phyloP scores from a whole-genome alignment of 495 filamentous ascomycete genomes.

The Aspergillus biplanus region DNA sequence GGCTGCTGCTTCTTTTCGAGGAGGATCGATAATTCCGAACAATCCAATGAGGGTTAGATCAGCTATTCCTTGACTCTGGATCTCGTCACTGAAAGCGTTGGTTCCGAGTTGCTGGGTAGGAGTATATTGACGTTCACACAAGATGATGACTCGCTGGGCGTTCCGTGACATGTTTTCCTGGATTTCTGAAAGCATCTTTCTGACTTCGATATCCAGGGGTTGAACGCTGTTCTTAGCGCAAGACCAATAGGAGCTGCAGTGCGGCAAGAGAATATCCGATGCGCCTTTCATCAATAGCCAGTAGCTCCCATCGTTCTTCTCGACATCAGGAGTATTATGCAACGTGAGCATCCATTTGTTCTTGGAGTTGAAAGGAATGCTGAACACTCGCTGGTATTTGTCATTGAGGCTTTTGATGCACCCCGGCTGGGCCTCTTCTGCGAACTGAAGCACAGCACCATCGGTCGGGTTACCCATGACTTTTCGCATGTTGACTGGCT shows the following conservation, averaged over 20 bases:
- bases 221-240: slow-evolving; percentile 35
- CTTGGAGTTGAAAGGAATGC: slow-evolving; percentile 73
- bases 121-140: slow-evolving; percentile 46
- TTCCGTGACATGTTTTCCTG: slow-evolving; percentile 48
- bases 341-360: slow-evolving; percentile 65
- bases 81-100: slow-evolving; percentile 50
- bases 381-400: neutral
- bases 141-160: slow-evolving; percentile 56
- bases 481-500: slow-evolving; percentile 57
- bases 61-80: slow-evolving; percentile 36
- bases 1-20: slow-evolving; percentile 62
- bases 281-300: slow-evolving; percentile 54
- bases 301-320: slow-evolving; percentile 25
- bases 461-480: slow-evolving; percentile 77
- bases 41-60: slow-evolving; percentile 53
- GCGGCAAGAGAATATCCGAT: slow-evolving; percentile 50
- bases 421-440: slow-evolving; percentile 54
- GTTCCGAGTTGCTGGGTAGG: slow-evolving; percentile 31
- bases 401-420: slow-evolving; percentile 59
- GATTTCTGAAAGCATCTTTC: slow-evolving; percentile 37
- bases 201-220: slow-evolving; percentile 38
- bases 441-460: slow-evolving; percentile 68
- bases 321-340: slow-evolving; percentile 28
- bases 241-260: slow-evolving; percentile 51
- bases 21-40: slow-evolving; percentile 64